Evolutionary conservation across 768 basidiomycete species (phyloP).

Genomic region (Cantharellus anzutake): DNA sequence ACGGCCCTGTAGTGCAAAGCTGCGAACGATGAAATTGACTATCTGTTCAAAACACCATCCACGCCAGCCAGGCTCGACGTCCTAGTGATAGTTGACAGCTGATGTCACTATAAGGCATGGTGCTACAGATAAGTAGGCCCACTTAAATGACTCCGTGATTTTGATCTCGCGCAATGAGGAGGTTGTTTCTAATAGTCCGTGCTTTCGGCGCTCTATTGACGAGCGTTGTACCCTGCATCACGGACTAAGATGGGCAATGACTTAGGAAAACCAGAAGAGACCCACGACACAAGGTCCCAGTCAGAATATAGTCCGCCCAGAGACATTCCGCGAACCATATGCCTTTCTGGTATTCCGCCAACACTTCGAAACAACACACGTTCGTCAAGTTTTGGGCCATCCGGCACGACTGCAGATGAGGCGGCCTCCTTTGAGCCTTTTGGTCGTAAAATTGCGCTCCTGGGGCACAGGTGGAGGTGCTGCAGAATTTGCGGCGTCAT

Average conservation of each 20-base stretch:
- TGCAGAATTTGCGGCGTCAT: background rate
- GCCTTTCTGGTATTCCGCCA: conserved; percentile 1
- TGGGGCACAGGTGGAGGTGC: background rate
- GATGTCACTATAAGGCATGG: background rate
- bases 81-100: background rate
- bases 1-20: conserved; percentile 32
- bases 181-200: too few relatives aligned
- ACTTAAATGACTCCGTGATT: too few relatives aligned
- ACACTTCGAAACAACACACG: background rate
- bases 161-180: too few relatives aligned
- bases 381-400: background rate
- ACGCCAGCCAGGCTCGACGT: conserved; percentile 38
- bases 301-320: conserved; percentile 15
- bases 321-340: background rate
- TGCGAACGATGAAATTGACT: conserved; percentile 33
- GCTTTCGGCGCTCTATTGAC: too few relatives aligned
- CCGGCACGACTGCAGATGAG: background rate
- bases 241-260: too few relatives aligned
- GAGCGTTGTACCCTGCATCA: too few relatives aligned
- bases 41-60: conserved; percentile 38
- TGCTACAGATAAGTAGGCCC: too few relatives aligned
- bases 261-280: background rate
- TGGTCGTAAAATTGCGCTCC: background rate
- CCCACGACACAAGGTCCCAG: conserved; percentile 48
- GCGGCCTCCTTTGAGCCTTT: background rate